Conservation (phyloP, 345 rosid species). For the Gossypium ekmanianum region DNA sequence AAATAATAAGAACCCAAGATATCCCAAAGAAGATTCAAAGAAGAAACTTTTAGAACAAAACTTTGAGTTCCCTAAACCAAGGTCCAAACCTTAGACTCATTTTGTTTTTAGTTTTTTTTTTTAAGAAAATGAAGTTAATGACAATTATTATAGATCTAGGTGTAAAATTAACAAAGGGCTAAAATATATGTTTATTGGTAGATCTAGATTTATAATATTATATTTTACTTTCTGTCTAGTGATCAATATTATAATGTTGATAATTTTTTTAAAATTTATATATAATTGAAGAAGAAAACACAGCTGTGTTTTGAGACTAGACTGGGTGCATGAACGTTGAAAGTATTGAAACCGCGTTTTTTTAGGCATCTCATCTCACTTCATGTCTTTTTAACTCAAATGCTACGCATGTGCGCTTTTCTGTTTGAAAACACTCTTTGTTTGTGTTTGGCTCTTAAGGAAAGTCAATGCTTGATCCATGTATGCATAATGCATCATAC, state of each 20-base stretch:
- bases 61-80: constrained; percentile 9
- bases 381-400: constrained; percentile 6
- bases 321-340: constrained; percentile 34
- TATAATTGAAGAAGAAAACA: constrained; percentile 4
- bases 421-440: not conserved
- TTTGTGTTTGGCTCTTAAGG: not conserved
- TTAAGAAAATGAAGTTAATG: not conserved
- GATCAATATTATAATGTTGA: constrained; percentile 16
- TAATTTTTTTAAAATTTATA: not conserved
- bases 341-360: constrained; percentile 43
- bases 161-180: constrained; percentile 7
- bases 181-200: constrained; percentile 12
- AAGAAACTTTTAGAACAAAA: constrained; percentile 23
- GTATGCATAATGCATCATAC: not conserved
- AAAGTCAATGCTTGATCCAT: constrained; percentile 33
- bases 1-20: not conserved
- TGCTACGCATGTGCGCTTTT: constrained; percentile 17
- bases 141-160: constrained; percentile 20
- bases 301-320: constrained; percentile 28
- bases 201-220: constrained; percentile 20
- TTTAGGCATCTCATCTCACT: not conserved
- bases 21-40: constrained; percentile 37
- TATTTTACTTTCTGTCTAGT: not conserved
- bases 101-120: not conserved
- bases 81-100: constrained; percentile 5